Conservation (phyloP, 78 protist genomes). For the Guillardia theta region DNA sequence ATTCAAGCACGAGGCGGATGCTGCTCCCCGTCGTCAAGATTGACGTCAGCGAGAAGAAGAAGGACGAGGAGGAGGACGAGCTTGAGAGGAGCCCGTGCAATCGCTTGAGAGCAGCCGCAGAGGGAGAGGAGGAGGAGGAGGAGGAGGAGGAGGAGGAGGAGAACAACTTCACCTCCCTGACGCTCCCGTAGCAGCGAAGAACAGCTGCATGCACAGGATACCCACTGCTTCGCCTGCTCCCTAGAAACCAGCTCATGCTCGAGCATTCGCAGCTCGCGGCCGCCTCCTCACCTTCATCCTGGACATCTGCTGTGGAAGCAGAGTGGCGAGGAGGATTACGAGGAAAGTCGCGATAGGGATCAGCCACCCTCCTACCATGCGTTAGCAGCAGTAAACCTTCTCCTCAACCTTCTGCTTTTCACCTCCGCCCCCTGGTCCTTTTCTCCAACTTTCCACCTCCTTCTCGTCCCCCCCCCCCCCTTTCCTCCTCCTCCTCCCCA, state of each 20-base stretch:
- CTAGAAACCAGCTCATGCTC: not conserved
- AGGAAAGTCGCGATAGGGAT: not conserved
- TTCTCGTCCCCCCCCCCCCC: too few relatives aligned
- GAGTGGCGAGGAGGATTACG: not conserved
- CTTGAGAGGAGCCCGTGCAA: not conserved
- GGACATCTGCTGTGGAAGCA: not conserved
- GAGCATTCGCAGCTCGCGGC: not conserved
- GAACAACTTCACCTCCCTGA: not conserved
- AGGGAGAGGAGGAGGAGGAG: not conserved
- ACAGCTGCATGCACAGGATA: constrained; percentile 23
- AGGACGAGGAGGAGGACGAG: not conserved
- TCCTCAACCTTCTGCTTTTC: too few relatives aligned
- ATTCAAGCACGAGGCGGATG: not conserved
- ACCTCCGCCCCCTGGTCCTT: too few relatives aligned
- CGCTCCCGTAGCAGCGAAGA: constrained; percentile 1
- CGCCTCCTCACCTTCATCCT: not conserved
- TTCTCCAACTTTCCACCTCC: too few relatives aligned
- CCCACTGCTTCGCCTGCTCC: not conserved
- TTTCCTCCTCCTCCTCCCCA: too few relatives aligned
- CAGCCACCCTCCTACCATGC: not conserved
- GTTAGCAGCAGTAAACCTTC: too few relatives aligned
- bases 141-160: not conserved
- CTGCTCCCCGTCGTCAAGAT: not conserved
- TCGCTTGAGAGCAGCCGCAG: not conserved
- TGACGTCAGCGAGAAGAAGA: not conserved